A percentile compares a stretch with the other conserved stretches of the same genome.
Evolutionary conservation across 306 rosid species (phyloP).

Genomic region (Styphnolobium japonicum): DNA sequence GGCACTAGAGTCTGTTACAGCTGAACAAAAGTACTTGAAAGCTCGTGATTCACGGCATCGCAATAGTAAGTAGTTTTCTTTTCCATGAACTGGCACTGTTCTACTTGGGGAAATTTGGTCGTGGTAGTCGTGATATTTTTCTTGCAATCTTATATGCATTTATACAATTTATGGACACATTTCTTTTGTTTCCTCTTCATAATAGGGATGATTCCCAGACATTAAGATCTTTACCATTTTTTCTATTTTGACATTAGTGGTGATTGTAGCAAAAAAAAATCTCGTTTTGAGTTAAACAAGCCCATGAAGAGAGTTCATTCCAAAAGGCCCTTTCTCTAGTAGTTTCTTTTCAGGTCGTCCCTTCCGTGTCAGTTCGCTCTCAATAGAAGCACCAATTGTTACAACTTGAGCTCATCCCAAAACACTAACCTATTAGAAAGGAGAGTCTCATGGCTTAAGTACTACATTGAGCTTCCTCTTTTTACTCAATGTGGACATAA

Average conservation of each 20-base stretch:
- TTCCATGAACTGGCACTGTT: background rate
- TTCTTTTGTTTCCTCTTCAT: background rate
- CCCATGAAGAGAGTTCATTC: too few relatives aligned
- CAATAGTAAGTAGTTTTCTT: constrained; percentile 68
- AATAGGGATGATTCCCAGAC: background rate
- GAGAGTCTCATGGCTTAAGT: too few relatives aligned
- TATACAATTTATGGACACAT: background rate
- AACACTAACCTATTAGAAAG: too few relatives aligned
- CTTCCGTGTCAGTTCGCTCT: too few relatives aligned
- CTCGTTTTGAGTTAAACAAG: background rate
- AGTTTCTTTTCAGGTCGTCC: too few relatives aligned
- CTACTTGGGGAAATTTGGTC: background rate
- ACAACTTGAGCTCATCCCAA: too few relatives aligned
- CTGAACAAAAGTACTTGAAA: constrained; percentile 90
- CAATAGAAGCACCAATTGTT: too few relatives aligned
- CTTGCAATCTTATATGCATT: background rate
- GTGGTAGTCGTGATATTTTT: constrained; percentile 5
- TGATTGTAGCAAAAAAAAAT: background rate
- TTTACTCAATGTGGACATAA: too few relatives aligned
- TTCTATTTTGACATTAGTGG: background rate
- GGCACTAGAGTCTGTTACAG: constrained; percentile 89
- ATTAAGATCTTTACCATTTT: background rate
- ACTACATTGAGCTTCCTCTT: too few relatives aligned
- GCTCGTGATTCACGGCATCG: constrained; percentile 97
- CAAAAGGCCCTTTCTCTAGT: too few relatives aligned